A percentile compares a stretch with the other conserved stretches of the same genome.
phyloP scores from a whole-genome alignment of 305 asterid genomes.

The Solanum chacoense region DNA sequence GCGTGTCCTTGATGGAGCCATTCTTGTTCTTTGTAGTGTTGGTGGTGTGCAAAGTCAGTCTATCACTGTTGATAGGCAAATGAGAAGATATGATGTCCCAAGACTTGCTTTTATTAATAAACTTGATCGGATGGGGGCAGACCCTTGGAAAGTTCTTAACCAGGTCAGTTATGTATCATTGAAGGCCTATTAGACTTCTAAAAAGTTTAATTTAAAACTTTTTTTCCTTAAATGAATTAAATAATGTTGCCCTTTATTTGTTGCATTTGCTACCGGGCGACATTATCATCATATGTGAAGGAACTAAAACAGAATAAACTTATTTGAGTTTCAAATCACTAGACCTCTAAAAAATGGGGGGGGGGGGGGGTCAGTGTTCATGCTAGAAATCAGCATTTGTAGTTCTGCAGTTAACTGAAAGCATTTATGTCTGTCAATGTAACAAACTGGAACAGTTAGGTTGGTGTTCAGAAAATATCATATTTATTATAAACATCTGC shows the following conservation, averaged over 20 bases:
- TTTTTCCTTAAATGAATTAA: neutral
- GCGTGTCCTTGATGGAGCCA: conserved; percentile 96
- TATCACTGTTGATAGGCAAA: conserved; percentile 93
- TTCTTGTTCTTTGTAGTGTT: conserved; percentile 91
- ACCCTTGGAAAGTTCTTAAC: conserved; percentile 93
- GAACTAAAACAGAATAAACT: neutral
- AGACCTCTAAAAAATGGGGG: neutral
- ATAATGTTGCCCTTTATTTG: neutral
- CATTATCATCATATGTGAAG: neutral
- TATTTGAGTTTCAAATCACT: neutral
- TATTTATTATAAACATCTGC: neutral
- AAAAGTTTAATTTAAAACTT: neutral
- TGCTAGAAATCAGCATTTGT: neutral
- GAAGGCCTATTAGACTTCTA: neutral
- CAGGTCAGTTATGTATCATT: conserved; percentile 44
- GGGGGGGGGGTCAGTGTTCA: neutral
- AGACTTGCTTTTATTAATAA: conserved; percentile 91
- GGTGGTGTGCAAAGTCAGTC: conserved; percentile 99
- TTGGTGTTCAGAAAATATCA: neutral
- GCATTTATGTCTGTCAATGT: neutral
- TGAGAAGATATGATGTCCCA: conserved; percentile 97
- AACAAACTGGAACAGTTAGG: neutral
- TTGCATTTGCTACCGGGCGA: neutral
- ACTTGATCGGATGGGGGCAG: conserved; percentile 98
- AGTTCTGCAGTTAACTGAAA: neutral